Evolutionary conservation across 805 yeast species (phyloP).

Genomic region (Sugiyamaella mastotermitis): DNA sequence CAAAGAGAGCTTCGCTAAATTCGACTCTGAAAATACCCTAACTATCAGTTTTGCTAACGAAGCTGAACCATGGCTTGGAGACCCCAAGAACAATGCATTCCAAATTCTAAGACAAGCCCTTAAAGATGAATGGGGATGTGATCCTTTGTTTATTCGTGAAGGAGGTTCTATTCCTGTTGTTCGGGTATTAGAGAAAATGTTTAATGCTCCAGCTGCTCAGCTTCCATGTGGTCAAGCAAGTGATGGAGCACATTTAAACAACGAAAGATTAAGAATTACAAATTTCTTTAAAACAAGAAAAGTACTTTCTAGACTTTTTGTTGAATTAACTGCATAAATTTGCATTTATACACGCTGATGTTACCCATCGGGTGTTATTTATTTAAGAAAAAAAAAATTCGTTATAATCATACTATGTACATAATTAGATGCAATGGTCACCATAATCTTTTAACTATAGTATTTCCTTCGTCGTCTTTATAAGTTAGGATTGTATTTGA

Average conservation of each 20-base stretch:
- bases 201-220: conserved; percentile 87
- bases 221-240: conserved; percentile 94
- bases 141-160: conserved; percentile 84
- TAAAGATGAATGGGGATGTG: conserved; percentile 61
- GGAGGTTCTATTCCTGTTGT: conserved; percentile 96
- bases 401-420: too few relatives aligned
- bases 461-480: conserved; percentile 6
- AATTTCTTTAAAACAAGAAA: conserved; percentile 71
- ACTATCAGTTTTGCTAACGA: conserved; percentile 62
- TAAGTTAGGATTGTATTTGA: conserved; percentile 8
- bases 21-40: conserved; percentile 59
- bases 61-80: conserved; percentile 96
- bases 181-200: conserved; percentile 72
- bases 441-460: conserved; percentile 10
- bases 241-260: conserved; percentile 88
- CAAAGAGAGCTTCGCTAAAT: conserved; percentile 38
- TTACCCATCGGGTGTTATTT: too few relatives aligned
- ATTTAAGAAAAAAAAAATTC: too few relatives aligned
- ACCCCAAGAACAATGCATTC: conserved; percentile 70
- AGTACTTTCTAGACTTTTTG: conserved; percentile 32
- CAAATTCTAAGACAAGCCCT: conserved; percentile 59
- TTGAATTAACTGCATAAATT: not conserved
- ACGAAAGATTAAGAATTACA: conserved; percentile 75
- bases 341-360: too few relatives aligned
- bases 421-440: too few relatives aligned